phyloP scores from a whole-genome alignment of 257 asterid genomes.

The Echites panduratus region DNA sequence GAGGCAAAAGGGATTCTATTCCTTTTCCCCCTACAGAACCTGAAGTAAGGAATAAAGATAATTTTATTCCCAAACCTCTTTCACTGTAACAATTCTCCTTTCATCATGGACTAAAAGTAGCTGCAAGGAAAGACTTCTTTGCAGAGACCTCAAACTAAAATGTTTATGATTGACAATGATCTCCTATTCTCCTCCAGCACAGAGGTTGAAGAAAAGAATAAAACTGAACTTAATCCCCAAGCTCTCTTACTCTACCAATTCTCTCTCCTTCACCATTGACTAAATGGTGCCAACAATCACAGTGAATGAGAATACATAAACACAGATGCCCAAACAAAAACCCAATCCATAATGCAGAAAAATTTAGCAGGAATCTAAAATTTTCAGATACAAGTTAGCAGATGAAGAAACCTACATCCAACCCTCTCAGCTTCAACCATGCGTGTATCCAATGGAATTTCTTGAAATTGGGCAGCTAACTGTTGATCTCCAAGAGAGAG shows the following conservation, averaged over 20 bases:
- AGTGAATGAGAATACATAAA: neutral
- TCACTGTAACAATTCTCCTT: neutral
- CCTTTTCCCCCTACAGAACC: neutral
- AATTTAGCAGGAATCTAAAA: neutral
- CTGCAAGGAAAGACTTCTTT: no score
- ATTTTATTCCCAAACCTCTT: neutral
- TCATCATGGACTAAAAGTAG: neutral
- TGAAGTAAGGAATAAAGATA: neutral
- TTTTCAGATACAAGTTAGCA: neutral
- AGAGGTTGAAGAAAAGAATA: neutral
- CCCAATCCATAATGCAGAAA: neutral
- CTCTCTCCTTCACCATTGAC: neutral
- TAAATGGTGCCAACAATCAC: neutral
- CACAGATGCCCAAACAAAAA: neutral
- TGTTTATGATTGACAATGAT: neutral
- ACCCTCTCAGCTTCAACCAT: conserved; percentile 89
- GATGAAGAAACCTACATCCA: conserved; percentile 61
- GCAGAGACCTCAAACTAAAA: neutral
- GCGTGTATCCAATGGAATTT: conserved; percentile 75
- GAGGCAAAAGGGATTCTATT: neutral
- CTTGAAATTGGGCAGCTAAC: conserved; percentile 93
- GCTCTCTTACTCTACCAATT: neutral
- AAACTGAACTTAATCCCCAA: neutral
- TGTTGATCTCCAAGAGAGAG: conserved; percentile 86
- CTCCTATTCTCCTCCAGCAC: neutral